A percentile compares a stretch with the other conserved stretches of the same genome.
Evolutionary conservation across 331 rosid genomes (phyloP).

Genomic region (Telfairia occidentalis): DNA sequence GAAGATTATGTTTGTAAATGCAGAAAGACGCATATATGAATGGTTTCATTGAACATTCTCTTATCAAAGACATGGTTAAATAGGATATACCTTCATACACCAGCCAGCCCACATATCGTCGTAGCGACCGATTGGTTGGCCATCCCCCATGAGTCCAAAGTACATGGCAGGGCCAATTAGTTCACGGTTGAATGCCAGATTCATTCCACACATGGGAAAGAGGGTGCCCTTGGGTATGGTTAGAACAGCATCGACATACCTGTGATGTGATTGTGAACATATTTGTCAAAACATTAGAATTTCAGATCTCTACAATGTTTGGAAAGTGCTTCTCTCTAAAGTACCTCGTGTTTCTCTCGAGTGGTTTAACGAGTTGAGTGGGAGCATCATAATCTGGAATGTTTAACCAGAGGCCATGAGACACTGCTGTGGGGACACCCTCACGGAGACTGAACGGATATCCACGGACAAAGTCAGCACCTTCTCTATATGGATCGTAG

Average conservation of each 20-base stretch:
- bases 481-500: conserved; percentile 55
- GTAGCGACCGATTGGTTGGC: conserved; percentile 54
- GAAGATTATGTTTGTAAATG: neutral
- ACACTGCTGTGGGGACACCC: conserved; percentile 51
- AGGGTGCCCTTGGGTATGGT: conserved; percentile 47
- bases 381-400: conserved; percentile 68
- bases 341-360: conserved; percentile 50
- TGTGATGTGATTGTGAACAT: neutral
- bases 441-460: conserved; percentile 55
- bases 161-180: conserved; percentile 60
- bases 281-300: neutral
- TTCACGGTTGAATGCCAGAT: conserved; percentile 55
- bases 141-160: conserved; percentile 68
- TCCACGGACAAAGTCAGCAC: conserved; percentile 58
- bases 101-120: conserved; percentile 76
- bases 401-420: conserved; percentile 73
- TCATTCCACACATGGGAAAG: conserved; percentile 68
- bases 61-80: neutral
- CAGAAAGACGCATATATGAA: neutral
- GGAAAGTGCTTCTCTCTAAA: neutral
- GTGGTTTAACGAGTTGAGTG: conserved; percentile 62
- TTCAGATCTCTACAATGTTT: neutral
- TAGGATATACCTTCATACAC: conserved; percentile 41
- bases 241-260: conserved; percentile 53
- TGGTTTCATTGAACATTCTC: neutral